These are phyloP conservation scores for Rubroshorea leprosula DNA, from an alignment of 345 rosid genomes.

Conservation along the genomic window DNA sequence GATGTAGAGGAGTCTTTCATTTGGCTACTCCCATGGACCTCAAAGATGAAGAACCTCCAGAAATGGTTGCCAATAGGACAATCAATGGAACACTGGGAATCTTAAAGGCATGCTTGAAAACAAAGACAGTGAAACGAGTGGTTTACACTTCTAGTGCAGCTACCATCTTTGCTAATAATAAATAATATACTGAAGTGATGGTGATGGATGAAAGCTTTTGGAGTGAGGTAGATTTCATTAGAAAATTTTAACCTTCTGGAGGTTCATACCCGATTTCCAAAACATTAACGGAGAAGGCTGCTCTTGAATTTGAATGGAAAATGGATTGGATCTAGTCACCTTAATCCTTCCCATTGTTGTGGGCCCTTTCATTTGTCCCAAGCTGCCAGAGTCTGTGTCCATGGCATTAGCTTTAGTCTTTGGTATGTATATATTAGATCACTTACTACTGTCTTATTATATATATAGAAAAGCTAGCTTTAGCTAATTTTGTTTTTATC, in stretches of 20 bases:
- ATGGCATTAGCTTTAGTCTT: no score
- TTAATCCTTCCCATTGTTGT: no score
- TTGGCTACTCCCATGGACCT: slow-evolving; percentile 32
- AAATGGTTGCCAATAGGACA: slow-evolving; percentile 35
- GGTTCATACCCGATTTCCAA: slow-evolving; percentile 23
- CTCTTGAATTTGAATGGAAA: slow-evolving; percentile 19
- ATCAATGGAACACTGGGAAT: slow-evolving; percentile 47
- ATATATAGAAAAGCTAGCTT: no score
- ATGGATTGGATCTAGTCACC: no score
- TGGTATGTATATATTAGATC: no score
- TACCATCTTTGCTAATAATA: slow-evolving; percentile 1
- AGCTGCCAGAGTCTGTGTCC: no score
- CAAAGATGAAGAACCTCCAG: no score
- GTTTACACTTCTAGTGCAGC: slow-evolving; percentile 58
- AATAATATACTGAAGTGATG: neutral
- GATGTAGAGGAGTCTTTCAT: slow-evolving; percentile 53
- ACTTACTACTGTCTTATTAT: no score
- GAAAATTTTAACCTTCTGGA: neutral
- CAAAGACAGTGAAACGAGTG: slow-evolving; percentile 50
- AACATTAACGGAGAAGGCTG: slow-evolving; percentile 13
- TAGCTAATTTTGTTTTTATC: no score
- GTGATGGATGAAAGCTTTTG: slow-evolving; percentile 34
- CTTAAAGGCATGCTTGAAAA: slow-evolving; percentile 39
- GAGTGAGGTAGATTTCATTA: slow-evolving; percentile 24
- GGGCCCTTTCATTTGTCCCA: no score